Base-by-base conservation (phyloP, 2,329 filamentous ascomycete genomes). In the Ophidiomyces ophidiicola region DNA sequence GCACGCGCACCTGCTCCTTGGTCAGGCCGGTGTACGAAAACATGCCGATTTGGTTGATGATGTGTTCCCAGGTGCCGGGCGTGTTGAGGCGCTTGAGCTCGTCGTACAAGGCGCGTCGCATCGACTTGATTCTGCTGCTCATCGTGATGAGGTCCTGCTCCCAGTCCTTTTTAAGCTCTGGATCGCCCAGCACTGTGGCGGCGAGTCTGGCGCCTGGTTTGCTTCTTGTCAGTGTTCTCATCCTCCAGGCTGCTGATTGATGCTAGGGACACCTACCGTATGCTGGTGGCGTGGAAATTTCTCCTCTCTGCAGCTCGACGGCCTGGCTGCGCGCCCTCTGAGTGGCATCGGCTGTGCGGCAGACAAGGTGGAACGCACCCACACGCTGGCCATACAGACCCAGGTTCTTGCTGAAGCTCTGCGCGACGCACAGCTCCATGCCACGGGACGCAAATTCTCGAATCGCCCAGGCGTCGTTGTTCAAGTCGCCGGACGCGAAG, bases 51-150 rank as follows among this genome's bases (percentile, higher is more conserved):
- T 96, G 88, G 53, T 94, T 83, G 33, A 87, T 90, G 59, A 96
- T 93, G 67, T 96, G 88, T 59, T 88, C 86, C 88, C 90, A 96
- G n/a, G 76, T 82, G 25, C 88, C 88, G 0, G 88, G 88, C 0
- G 88, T 94, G 39, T 75, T 74, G 39, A 92, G 71, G 54, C 80
- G 76, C 62, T 93, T 84, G 6, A 96, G 76, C 67, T 88, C 87
- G 39, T 68, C 64, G 44, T 85, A 77, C 46, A 96, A 69, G 3
- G 74, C 76, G 56, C 77, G 75, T 49, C 88, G 81, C 88, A 94
- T 96, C 50, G 72, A 70, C 52, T 85, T 93, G 66, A 96, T 94
- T 50, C 88, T 81, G 32, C 88, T 87, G 24, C 83, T 85, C 88
- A 96, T 96, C 50, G 81, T 84, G 46, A 74, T 72, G 49, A 96